phyloP scores from a whole-genome alignment of 139 green algal species.

The Trebouxia sp. region DNA sequence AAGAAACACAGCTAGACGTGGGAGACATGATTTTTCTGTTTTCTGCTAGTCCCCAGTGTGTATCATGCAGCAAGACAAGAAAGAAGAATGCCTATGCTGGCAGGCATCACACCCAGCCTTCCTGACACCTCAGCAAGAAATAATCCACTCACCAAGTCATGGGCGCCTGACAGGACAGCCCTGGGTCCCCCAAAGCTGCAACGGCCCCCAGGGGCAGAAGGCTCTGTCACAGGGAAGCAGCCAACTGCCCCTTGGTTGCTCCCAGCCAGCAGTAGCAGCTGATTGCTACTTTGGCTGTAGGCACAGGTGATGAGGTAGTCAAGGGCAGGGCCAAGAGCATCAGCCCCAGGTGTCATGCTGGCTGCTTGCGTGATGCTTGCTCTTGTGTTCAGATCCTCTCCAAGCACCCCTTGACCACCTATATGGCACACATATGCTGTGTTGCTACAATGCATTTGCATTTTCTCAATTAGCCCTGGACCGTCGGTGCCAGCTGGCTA shows the following conservation, averaged over 20 bases:
- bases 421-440: not conserved
- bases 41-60: too few relatives aligned
- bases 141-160: slow-evolving; percentile 42
- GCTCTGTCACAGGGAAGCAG: slow-evolving; percentile 62
- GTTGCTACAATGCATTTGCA: too few relatives aligned
- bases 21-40: too few relatives aligned
- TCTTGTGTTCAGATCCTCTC: slow-evolving; percentile 52
- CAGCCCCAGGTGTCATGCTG: not conserved
- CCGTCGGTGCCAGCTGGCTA: too few relatives aligned
- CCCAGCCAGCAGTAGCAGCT: slow-evolving; percentile 63
- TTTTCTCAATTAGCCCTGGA: too few relatives aligned
- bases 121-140: too few relatives aligned
- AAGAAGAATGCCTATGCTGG: not conserved
- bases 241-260: slow-evolving; percentile 52
- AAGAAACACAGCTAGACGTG: too few relatives aligned
- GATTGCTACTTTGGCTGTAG: slow-evolving; percentile 50
- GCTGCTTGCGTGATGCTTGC: slow-evolving; percentile 38
- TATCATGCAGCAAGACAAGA: not conserved
- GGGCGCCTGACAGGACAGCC: slow-evolving; percentile 54
- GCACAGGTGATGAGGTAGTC: slow-evolving; percentile 71
- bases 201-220: slow-evolving; percentile 8
- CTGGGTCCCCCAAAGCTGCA: slow-evolving; percentile 43
- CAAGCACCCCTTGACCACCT: slow-evolving; percentile 54
- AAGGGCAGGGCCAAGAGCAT: slow-evolving; percentile 19
- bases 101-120: too few relatives aligned